Evolutionary conservation across 108 stramenopile genomes (phyloP).

Genomic region (Mediolabrus comicus): DNA sequence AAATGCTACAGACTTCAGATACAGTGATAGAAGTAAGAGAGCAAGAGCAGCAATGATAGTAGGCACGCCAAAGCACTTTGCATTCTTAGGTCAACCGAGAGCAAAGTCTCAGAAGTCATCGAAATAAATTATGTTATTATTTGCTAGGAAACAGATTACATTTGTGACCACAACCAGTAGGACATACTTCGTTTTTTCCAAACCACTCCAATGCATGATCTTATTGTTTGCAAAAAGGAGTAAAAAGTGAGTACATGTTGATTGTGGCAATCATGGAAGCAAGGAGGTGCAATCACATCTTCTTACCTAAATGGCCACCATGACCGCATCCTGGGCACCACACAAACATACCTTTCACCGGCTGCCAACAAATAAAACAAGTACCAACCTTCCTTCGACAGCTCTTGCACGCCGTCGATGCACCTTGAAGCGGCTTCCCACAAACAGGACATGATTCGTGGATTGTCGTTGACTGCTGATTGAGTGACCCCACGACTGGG

Average conservation of each 20-base stretch:
- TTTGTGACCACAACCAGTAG: slow-evolving; percentile 85
- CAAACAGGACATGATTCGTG: slow-evolving; percentile 82
- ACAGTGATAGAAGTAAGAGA: neutral
- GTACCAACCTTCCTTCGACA: slow-evolving; percentile 73
- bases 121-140: neutral
- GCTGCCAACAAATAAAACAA: slow-evolving; percentile 83
- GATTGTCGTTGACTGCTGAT: slow-evolving; percentile 83
- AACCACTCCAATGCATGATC: slow-evolving; percentile 69
- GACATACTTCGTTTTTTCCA: slow-evolving; percentile 63
- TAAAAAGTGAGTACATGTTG: neutral
- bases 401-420: slow-evolving; percentile 49
- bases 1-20: neutral
- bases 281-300: neutral
- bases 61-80: neutral
- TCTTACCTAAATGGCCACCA: neutral
- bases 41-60: neutral
- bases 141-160: slow-evolving; percentile 57
- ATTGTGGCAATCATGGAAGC: too few relatives aligned
- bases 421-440: slow-evolving; percentile 61
- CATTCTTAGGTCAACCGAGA: neutral
- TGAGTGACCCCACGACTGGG: slow-evolving; percentile 69
- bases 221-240: neutral
- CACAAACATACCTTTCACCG: slow-evolving; percentile 80
- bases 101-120: neutral
- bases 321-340: slow-evolving; percentile 91